Base-by-base conservation (phyloP, 345 rosid genomes). In the Sapria himalayana region DNA sequence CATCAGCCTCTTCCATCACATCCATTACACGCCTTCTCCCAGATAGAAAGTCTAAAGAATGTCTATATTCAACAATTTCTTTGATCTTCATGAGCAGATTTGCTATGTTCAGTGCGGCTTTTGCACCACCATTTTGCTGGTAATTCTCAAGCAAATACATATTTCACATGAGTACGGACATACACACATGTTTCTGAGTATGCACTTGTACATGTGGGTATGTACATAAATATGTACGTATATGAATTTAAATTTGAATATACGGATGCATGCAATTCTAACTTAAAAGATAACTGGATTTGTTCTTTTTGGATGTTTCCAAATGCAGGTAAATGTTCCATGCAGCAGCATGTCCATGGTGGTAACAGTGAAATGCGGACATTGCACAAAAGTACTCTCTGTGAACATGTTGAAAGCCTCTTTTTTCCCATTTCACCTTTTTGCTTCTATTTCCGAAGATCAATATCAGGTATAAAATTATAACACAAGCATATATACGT, bases 91-190 rank as follows among this genome's bases (percentile, higher is more conserved):
- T 12, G 91, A 85, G 37, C 85, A 89, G 73, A 74, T 89, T 57
- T 89, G 86, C 65, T 79, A 82, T 51, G 93, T 89, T n/a, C 85
- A 82, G 53, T 89, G 94, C 56, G 91, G 95, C 33, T 82, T 72
- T 57, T 79, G 95, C 68, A 66, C 71, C 58, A 89, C 98, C 55
- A 71, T 82, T 57, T 67, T 89, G 46, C 76, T 82, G 70, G 98
- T 89, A 68, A 50, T 23, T 39, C 5, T 9, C 18, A 14, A 13
- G 16, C 10, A 10, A 7, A 25, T 19, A n/a, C n/a, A n/a, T n/a
- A n/a, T n/a, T n/a, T n/a, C n/a, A n/a, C n/a, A n/a, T n/a, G n/a
- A n/a, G n/a, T n/a, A n/a, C n/a, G n/a, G n/a, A n/a, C n/a, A n/a
- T n/a, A n/a, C n/a, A n/a, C n/a, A n/a, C n/a, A n/a, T n/a, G 36